Evolutionary conservation across 1,284 basidiomycete genomes (phyloP), one percentile per base, ranked within the genome.

Genomic region (Tylopilus sp.): DNA sequence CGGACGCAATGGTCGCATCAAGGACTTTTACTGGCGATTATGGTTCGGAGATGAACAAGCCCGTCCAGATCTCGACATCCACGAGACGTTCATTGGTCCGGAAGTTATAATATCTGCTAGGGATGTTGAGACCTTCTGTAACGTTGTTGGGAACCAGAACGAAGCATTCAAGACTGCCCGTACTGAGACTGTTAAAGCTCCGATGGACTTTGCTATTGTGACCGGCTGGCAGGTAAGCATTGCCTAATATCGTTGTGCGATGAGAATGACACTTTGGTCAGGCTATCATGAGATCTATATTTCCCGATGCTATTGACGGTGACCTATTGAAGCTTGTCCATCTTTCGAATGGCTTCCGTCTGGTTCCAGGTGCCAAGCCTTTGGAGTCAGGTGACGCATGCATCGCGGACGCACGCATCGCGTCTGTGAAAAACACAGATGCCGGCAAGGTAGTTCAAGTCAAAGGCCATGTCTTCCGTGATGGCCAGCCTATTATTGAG

Each of bases 151-250:
- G 40, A 98, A 98, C 72, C 88, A 94, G 66, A 88, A 86, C 44
- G 94, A 95, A 71, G 81, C 82, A 8, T 99, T 96, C 83, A 92
- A 94, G 80, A 78, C 81, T 25, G 84, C 76, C 7, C 81, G 92
- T 48, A 85, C 79, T 51, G 80, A 85, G 43, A 78, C 75, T 29
- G 83, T 92, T 32, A 84, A 88, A 65, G 92, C 93, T 1, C 96
- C 96, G 0, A 97, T 99, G 93, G 97, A 99, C 77, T 98, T 97
- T 68, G 94, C 94, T 51, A 99, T 99, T 67, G 95, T 98, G 54
- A 90, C 94, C 44, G 94, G 95, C 41, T 98, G 96, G 95, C 86
- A 94, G 85, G 92, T 92, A 67, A 60, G 85, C n/a, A 73, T 43
- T 7, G 9, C 42, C 20, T 31, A 28, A 31, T 28, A 26, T 22